phyloP scores from a whole-genome alignment of 805 yeast genomes.

The Kodamaea sagamina region DNA sequence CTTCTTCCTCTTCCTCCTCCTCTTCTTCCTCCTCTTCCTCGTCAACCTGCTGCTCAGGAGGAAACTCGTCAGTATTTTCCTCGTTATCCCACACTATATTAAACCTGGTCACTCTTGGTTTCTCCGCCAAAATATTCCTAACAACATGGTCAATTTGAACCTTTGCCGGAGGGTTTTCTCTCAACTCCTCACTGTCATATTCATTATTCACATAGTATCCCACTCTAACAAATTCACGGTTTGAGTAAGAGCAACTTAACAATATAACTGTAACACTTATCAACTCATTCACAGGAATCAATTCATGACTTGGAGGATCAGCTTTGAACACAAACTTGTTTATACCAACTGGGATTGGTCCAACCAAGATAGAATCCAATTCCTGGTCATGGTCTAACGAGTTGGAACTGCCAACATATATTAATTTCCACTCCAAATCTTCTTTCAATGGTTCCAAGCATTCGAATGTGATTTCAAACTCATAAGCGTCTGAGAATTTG shows the following conservation, averaged over 20 bases:
- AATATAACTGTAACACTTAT: constrained; percentile 94
- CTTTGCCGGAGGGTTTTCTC: constrained; percentile 91
- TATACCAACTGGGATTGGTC: constrained; percentile 97
- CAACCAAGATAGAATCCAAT: constrained; percentile 92
- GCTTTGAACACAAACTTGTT: constrained; percentile 91
- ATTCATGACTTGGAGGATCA: constrained; percentile 94
- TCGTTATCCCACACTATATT: constrained; percentile 94
- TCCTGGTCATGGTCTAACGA: constrained; percentile 97
- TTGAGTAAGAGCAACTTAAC: constrained; percentile 89
- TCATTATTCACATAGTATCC: constrained; percentile 98
- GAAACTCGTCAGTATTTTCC: constrained; percentile 67
- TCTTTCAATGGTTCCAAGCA: constrained; percentile 89
- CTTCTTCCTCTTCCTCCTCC: constrained; percentile 31
- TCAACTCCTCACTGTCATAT: constrained; percentile 87
- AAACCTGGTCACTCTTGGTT: constrained; percentile 95
- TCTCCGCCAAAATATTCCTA: constrained; percentile 92
- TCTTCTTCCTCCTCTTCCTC: constrained; percentile 48
- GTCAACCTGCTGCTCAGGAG: constrained; percentile 64
- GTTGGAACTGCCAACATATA: constrained; percentile 94
- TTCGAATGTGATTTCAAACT: constrained; percentile 96
- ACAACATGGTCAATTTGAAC: constrained; percentile 94
- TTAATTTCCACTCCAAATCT: constrained; percentile 95
- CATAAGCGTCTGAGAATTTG: constrained; percentile 87
- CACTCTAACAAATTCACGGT: constrained; percentile 92
- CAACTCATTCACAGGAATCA: constrained; percentile 93